Evolutionary conservation across 441 rosid genomes (phyloP).

Genomic region (Codiaeum variegatum): DNA sequence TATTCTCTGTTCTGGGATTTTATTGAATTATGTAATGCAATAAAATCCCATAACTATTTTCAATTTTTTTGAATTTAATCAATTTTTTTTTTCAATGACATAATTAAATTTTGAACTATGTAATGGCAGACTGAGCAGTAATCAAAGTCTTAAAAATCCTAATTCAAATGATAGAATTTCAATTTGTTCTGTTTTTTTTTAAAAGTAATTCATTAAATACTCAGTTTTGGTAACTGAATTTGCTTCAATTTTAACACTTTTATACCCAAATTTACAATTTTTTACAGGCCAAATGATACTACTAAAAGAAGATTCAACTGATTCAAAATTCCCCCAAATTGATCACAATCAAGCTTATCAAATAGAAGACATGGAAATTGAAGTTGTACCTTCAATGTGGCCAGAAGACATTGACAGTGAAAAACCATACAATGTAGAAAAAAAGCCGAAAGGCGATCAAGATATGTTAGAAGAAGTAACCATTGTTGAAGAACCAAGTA

Average conservation of each 20-base stretch:
- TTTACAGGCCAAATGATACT: constrained; percentile 8
- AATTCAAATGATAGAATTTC: neutral
- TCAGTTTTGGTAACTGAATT: neutral
- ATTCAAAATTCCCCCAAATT: constrained; percentile 48
- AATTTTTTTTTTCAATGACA: neutral
- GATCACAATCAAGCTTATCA: constrained; percentile 62
- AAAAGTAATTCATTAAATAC: neutral
- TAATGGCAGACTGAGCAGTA: neutral
- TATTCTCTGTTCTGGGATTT: too few species aligned
- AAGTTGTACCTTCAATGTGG: constrained; percentile 92
- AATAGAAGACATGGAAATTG: constrained; percentile 78
- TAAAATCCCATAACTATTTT: too few species aligned
- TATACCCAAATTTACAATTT: neutral
- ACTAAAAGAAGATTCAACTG: constrained; percentile 20
- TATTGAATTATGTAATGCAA: too few species aligned
- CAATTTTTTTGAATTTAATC: neutral
- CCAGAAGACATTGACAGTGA: constrained; percentile 81
- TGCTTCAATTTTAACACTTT: neutral
- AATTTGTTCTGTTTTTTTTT: neutral
- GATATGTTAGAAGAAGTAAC: constrained; percentile 89
- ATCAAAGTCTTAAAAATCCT: neutral
- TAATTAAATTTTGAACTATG: neutral
- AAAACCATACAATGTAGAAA: constrained; percentile 86
- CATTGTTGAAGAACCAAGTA: constrained; percentile 45
- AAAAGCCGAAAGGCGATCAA: constrained; percentile 69